Evolutionary conservation across 768 basidiomycete genomes (phyloP).

Genomic region (Naematelia encephala): DNA sequence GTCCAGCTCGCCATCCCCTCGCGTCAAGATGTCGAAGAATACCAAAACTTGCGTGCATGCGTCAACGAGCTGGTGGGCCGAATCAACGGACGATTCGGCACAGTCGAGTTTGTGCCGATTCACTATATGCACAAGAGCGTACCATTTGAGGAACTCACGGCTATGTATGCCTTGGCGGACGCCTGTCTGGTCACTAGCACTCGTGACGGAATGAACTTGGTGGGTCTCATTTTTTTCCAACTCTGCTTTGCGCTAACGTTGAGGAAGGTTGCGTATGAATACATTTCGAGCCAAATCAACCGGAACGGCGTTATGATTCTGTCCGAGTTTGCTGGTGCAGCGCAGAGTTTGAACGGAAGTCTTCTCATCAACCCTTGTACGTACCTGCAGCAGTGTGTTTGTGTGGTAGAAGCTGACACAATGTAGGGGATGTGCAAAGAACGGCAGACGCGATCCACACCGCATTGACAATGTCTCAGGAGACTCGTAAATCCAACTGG

Average conservation of each 20-base stretch:
- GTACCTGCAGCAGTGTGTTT: too few species aligned
- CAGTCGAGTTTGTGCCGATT: constrained; percentile 99
- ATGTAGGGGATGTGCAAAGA: constrained; percentile 83
- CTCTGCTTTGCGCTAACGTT: neutral
- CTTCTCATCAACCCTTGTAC: constrained; percentile 85
- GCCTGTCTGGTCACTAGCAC: constrained; percentile 94
- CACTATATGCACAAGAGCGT: constrained; percentile 98
- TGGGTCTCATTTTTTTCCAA: constrained; percentile 53
- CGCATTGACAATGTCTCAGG: constrained; percentile 82
- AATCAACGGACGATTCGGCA: constrained; percentile 97
- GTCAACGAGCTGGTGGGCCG: constrained; percentile 98
- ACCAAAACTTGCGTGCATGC: constrained; percentile 90
- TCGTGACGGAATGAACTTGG: constrained; percentile 97
- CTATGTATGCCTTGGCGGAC: constrained; percentile 94
- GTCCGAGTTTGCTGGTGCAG: constrained; percentile 97
- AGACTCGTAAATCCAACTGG: constrained; percentile 84
- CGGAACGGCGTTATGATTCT: constrained; percentile 95
- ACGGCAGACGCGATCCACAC: constrained; percentile 96
- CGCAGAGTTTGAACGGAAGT: constrained; percentile 89
- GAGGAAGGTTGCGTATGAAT: constrained; percentile 99
- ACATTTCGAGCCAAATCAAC: constrained; percentile 89
- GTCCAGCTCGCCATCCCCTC: constrained; percentile 97
- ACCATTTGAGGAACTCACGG: constrained; percentile 89
- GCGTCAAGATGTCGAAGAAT: constrained; percentile 97
- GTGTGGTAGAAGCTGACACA: constrained; percentile 4